Evolutionary conservation across 1,284 basidiomycete genomes (phyloP).

Genomic region (Porodaedalea pini): DNA sequence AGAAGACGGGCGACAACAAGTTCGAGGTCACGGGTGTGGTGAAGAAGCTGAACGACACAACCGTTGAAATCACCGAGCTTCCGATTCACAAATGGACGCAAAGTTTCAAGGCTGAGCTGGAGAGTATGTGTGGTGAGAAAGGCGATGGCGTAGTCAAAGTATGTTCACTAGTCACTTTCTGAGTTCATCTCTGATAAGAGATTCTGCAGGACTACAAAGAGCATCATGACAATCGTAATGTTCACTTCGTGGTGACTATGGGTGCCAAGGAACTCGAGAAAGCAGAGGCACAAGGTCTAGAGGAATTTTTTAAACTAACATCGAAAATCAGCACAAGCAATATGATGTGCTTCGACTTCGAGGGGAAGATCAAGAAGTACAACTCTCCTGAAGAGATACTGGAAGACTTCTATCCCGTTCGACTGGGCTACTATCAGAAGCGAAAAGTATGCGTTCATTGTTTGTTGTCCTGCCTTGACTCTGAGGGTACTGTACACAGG

Average conservation of each 20-base stretch:
- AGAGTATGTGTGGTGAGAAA: constrained; percentile 75
- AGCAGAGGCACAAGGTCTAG: constrained; percentile 84
- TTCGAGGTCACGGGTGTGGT: constrained; percentile 82
- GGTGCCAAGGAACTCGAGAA: constrained; percentile 78
- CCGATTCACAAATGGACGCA: constrained; percentile 97
- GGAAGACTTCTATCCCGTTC: constrained; percentile 89
- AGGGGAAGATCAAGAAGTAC: constrained; percentile 97
- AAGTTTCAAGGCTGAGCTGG: constrained; percentile 88
- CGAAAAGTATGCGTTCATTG: constrained; percentile 71
- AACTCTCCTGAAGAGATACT: constrained; percentile 87
- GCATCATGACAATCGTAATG: constrained; percentile 89
- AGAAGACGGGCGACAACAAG: constrained; percentile 76
- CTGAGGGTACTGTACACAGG: constrained; percentile 42
- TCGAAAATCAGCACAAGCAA: constrained; percentile 85
- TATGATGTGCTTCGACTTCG: constrained; percentile 98
- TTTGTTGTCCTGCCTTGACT: not conserved
- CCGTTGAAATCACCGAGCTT: constrained; percentile 93
- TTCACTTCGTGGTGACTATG: constrained; percentile 90
- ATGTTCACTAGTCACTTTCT: constrained; percentile 19
- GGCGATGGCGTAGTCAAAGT: constrained; percentile 67
- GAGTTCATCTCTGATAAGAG: not conserved
- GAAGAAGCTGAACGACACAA: constrained; percentile 80
- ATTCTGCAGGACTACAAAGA: constrained; percentile 84
- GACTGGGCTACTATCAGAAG: constrained; percentile 90
- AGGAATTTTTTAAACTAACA: constrained; percentile 91